Evolutionary conservation across 2,329 filamentous ascomycete genomes (phyloP).

Genomic region (Claviceps pusilla): DNA sequence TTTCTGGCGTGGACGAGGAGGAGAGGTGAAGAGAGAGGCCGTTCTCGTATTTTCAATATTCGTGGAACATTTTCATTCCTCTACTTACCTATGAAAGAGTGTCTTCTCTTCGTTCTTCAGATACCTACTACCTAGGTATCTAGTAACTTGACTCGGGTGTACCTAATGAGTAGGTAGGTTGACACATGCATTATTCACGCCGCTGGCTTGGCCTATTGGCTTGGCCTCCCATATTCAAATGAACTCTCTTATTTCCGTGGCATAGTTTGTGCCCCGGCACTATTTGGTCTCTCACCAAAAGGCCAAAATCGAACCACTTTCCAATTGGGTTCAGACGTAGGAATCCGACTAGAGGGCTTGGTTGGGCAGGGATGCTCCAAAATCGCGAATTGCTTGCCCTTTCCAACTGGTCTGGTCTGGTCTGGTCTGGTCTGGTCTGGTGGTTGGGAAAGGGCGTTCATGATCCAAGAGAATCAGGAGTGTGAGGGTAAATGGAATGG

Average conservation of each 20-base stretch:
- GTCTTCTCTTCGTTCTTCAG: no score
- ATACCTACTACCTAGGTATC: neutral
- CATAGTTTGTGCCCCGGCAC: neutral
- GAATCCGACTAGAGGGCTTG: neutral
- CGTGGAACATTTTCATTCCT: no score
- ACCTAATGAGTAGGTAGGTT: no score
- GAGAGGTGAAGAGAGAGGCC: no score
- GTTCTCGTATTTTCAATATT: no score
- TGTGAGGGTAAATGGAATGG: neutral
- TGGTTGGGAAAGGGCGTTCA: neutral
- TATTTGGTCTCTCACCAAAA: neutral
- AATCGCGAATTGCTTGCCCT: neutral
- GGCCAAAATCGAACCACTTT: neutral
- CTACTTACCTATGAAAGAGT: no score
- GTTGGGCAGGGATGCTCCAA: neutral
- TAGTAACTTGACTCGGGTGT: no score
- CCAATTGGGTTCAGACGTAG: neutral
- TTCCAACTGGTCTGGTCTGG: no score
- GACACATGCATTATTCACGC: neutral
- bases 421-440: no score
- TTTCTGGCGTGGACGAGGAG: no score
- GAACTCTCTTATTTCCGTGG: neutral
- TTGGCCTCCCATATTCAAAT: neutral
- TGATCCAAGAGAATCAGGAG: neutral
- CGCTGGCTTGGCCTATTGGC: neutral